Conservation (phyloP, 441 rosid species). For the Biscutella laevigata region DNA sequence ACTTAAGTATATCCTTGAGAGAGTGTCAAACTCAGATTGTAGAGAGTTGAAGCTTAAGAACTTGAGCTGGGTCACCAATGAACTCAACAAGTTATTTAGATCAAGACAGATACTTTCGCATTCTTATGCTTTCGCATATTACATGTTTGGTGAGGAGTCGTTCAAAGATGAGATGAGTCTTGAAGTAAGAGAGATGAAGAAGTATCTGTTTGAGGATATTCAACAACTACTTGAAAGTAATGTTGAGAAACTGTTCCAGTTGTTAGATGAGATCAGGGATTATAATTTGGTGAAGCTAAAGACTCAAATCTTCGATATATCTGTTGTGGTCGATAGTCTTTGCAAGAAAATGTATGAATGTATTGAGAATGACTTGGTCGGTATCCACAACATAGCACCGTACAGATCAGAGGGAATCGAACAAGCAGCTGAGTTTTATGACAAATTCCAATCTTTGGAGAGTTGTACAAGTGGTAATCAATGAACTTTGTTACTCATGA, state of each 20-base stretch:
- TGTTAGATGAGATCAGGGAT: constrained; percentile 43
- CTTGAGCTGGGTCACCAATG: constrained; percentile 52
- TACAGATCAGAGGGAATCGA: constrained; percentile 40
- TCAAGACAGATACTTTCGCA: constrained; percentile 52
- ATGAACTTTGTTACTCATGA: not conserved
- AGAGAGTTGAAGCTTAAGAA: constrained; percentile 37
- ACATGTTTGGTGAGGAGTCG: constrained; percentile 54
- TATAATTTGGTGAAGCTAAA: constrained; percentile 31
- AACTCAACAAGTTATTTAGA: constrained; percentile 42
- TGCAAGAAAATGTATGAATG: constrained; percentile 58
- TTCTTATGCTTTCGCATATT: constrained; percentile 64
- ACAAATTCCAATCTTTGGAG: constrained; percentile 2
- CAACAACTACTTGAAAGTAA: constrained; percentile 68
- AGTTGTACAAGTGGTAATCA: constrained; percentile 13
- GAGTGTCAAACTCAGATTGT: constrained; percentile 34
- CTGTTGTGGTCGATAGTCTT: constrained; percentile 45
- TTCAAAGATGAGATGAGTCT: constrained; percentile 40
- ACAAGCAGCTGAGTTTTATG: constrained; percentile 32
- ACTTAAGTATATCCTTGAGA: constrained; percentile 33
- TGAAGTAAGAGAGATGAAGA: constrained; percentile 37
- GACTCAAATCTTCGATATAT: constrained; percentile 38
- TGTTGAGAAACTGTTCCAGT: constrained; percentile 59
- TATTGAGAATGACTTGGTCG: constrained; percentile 55
- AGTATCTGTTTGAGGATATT: constrained; percentile 61
- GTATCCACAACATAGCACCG: constrained; percentile 45